Evolutionary conservation across 495 filamentous ascomycete species (phyloP).

Genomic region (Podospora anserina): DNA sequence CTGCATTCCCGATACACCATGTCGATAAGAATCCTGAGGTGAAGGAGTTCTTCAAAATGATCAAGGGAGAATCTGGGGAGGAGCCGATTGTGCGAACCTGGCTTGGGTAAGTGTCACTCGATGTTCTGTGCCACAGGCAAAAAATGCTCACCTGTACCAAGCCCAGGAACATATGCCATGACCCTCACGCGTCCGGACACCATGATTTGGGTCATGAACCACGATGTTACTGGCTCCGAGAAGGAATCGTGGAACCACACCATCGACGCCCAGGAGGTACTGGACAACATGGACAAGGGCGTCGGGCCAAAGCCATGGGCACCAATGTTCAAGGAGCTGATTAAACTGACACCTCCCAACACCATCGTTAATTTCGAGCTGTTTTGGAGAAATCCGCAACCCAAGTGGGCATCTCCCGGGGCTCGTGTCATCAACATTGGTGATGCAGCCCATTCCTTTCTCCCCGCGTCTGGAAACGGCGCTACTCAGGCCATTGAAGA

Average conservation of each 20-base stretch:
- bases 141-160: slow-evolving; percentile 18
- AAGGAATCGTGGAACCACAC: slow-evolving; percentile 53
- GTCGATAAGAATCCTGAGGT: slow-evolving; percentile 43
- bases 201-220: slow-evolving; percentile 57
- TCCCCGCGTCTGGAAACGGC: slow-evolving; percentile 64
- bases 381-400: slow-evolving; percentile 62
- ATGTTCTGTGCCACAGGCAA: background rate
- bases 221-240: slow-evolving; percentile 51
- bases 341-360: slow-evolving; percentile 54
- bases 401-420: slow-evolving; percentile 59
- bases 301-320: slow-evolving; percentile 48
- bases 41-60: slow-evolving; percentile 44
- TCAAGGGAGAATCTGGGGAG: slow-evolving; percentile 36
- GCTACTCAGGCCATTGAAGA: slow-evolving; percentile 72
- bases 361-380: slow-evolving; percentile 67
- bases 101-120: slow-evolving; percentile 35
- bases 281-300: slow-evolving; percentile 51
- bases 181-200: slow-evolving; percentile 47
- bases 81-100: slow-evolving; percentile 42
- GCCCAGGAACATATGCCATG: slow-evolving; percentile 50
- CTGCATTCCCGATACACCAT: slow-evolving; percentile 39
- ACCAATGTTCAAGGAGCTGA: slow-evolving; percentile 52
- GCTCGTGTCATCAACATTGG: slow-evolving; percentile 61
- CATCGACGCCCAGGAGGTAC: slow-evolving; percentile 51
- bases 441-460: slow-evolving; percentile 67